A percentile compares a stretch with the other conserved stretches of the same genome.
Conservation (phyloP, 371 early-diverging fungal genomes). For the Apophysomyces elegans region DNA sequence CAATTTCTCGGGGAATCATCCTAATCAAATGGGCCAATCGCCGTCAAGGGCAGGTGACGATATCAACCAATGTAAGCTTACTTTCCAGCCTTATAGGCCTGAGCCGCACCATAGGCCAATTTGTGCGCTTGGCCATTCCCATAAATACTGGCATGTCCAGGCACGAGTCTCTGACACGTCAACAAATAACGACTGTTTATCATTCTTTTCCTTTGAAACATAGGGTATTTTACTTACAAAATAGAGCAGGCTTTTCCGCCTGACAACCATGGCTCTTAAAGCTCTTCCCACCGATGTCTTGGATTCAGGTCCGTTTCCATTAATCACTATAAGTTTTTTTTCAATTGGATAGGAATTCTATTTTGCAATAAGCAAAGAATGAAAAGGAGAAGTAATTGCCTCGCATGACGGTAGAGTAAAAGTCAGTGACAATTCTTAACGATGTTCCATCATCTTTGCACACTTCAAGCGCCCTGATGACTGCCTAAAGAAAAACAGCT, state of each 20-base stretch:
- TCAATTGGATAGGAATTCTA: neutral
- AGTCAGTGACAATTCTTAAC: neutral
- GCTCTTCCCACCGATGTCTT: neutral
- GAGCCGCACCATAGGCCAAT: neutral
- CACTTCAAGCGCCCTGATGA: conserved; percentile 1
- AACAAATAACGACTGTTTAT: neutral
- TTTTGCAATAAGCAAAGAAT: neutral
- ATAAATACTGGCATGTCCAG: neutral
- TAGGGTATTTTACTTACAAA: neutral
- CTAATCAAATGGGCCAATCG: neutral
- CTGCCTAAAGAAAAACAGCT: neutral
- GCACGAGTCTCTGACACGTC: neutral
- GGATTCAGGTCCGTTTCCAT: neutral
- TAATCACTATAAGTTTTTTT: neutral
- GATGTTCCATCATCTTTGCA: neutral
- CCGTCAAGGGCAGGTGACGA: neutral
- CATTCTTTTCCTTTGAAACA: no score
- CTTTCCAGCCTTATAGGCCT: neutral
- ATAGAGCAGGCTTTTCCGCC: neutral
- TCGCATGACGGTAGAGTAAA: neutral
- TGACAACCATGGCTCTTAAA: neutral
- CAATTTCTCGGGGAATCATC: neutral
- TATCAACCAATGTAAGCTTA: neutral
- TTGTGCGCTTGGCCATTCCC: conserved; percentile 4
- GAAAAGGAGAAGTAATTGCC: neutral